Conservation (phyloP, 768 basidiomycete genomes). For the Calocybe cyanea region DNA sequence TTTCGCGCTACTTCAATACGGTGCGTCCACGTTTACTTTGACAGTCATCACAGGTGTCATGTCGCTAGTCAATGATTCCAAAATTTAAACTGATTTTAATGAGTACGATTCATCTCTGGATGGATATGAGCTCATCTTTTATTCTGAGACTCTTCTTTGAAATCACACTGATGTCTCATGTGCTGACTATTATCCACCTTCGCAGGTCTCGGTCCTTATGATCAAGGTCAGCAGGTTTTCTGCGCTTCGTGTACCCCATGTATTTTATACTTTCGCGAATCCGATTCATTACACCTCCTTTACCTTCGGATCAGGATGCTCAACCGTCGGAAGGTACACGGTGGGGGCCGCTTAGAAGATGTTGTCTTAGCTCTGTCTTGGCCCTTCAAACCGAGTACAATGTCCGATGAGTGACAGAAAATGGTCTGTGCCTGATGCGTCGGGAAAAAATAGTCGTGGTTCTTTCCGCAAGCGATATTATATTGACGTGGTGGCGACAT, state of each 20-base stretch:
- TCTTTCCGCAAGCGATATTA: too few species aligned
- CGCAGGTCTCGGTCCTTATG: too few species aligned
- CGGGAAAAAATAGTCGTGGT: too few species aligned
- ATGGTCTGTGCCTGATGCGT: too few species aligned
- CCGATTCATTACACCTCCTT: not conserved
- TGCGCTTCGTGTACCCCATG: not conserved
- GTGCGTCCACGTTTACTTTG: not conserved
- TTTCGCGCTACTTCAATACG: too few species aligned
- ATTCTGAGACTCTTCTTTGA: conserved; percentile 31
- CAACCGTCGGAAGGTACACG: too few species aligned
- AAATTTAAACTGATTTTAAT: conserved; percentile 49
- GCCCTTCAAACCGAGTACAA: too few species aligned
- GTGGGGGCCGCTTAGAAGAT: too few species aligned
- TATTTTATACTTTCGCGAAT: not conserved
- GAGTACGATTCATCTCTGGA: conserved; percentile 37
- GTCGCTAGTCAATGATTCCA: conserved; percentile 34
- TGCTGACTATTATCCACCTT: not conserved
- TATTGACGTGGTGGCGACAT: too few species aligned
- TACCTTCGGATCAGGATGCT: not conserved
- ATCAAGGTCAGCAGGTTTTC: not conserved
- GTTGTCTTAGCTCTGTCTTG: too few species aligned
- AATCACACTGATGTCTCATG: conserved; percentile 1
- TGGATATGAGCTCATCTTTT: conserved; percentile 32
- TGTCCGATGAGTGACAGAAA: too few species aligned
- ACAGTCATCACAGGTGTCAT: not conserved